phyloP scores from a whole-genome alignment of 192 early-diverging fungal genomes.

The Rhizophagus clarus region DNA sequence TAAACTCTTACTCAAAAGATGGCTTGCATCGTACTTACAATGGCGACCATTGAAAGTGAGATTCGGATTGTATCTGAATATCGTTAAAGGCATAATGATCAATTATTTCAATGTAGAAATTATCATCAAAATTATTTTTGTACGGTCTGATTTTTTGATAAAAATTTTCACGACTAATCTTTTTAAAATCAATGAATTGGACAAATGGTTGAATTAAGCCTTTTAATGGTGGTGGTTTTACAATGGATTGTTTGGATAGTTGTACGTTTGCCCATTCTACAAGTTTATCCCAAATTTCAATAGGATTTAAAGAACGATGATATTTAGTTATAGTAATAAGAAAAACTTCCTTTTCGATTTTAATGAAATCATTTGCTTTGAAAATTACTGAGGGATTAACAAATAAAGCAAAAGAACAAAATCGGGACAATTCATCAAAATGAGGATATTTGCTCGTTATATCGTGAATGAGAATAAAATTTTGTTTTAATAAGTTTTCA shows the following conservation, averaged over 20 bases:
- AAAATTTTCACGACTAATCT: not conserved
- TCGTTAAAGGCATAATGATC: not conserved
- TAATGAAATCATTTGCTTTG: not conserved
- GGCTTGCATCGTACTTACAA: no score
- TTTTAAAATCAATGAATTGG: not conserved
- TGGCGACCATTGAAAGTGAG: no score
- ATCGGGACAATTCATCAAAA: not conserved
- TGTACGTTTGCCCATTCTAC: not conserved
- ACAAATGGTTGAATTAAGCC: not conserved
- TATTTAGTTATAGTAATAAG: not conserved
- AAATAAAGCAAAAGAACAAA: not conserved
- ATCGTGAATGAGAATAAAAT: not conserved
- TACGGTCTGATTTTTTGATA: not conserved
- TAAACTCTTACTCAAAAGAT: no score
- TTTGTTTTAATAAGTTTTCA: not conserved
- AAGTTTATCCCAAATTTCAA: not conserved
- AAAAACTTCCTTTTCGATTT: not conserved
- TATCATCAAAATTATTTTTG: not conserved
- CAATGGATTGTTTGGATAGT: no score
- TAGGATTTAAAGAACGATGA: not conserved
- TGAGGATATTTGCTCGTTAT: not conserved
- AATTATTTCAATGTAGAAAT: not conserved
- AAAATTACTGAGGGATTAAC: not conserved
- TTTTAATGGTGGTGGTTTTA: not conserved
- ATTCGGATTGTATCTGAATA: not conserved